Conservation (phyloP, 2,329 filamentous ascomycete species). For the Claviceps monticola region DNA sequence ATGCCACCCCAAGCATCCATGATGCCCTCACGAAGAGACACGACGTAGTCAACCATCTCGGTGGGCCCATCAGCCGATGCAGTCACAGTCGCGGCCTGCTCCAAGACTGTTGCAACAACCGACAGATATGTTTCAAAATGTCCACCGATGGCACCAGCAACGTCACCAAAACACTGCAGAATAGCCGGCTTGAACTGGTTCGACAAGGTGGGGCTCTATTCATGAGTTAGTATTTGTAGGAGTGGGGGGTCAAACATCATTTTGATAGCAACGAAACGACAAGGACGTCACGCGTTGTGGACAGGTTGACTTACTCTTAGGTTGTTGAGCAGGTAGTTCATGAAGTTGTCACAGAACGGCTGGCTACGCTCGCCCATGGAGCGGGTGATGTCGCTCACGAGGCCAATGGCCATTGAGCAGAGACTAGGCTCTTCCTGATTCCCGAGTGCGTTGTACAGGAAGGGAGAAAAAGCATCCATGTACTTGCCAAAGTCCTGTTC, state of each 20-base stretch:
- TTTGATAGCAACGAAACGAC: too few species aligned
- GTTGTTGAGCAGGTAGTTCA: constrained; percentile 95
- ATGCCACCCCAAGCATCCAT: constrained; percentile 99
- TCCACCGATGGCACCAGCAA: constrained; percentile 83
- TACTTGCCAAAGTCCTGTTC: constrained; percentile 93
- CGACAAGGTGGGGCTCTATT: constrained; percentile 64
- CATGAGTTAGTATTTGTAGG: neutral
- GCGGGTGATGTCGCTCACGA: constrained; percentile 91
- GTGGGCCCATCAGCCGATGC: constrained; percentile 68
- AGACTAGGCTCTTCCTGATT: constrained; percentile 92
- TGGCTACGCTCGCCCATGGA: constrained; percentile 82
- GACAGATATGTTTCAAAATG: constrained; percentile 87
- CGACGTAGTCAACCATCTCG: constrained; percentile 94
- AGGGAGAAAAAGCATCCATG: constrained; percentile 89
- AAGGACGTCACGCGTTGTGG: too few species aligned
- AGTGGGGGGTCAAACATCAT: too few species aligned
- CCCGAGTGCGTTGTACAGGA: constrained; percentile 82
- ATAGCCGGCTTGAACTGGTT: constrained; percentile 98
- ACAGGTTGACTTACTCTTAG: constrained; percentile 47
- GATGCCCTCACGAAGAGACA: constrained; percentile 89
- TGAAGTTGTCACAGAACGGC: constrained; percentile 92
- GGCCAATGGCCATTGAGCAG: constrained; percentile 92
- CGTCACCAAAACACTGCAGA: constrained; percentile 93
- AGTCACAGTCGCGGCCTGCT: constrained; percentile 78
- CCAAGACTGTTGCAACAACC: constrained; percentile 84